These are phyloP conservation scores for Meredithiella fracta DNA, from an alignment of 2,329 filamentous ascomycete genomes.

Conservation along the genomic window DNA sequence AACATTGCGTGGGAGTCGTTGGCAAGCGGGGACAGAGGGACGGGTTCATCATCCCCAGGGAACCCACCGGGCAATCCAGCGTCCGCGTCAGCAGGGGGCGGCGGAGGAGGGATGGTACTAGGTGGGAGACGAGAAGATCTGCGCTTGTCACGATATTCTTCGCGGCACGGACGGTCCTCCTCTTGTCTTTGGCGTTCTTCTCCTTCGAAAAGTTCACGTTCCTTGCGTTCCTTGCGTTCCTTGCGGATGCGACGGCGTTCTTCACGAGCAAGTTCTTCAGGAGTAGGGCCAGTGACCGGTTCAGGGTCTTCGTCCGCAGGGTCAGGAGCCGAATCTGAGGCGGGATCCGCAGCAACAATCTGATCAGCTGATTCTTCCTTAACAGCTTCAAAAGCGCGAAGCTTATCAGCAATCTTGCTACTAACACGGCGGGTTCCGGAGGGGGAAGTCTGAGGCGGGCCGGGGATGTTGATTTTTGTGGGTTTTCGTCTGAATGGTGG, in stretches of 20 bases:
- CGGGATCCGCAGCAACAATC: neutral
- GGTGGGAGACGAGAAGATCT: slow-evolving; percentile 1
- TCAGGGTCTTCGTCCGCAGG: slow-evolving; percentile 3
- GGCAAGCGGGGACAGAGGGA: slow-evolving; percentile 15
- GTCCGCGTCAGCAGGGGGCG: slow-evolving; percentile 13
- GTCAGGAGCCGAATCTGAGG: neutral
- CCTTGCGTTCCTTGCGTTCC: slow-evolving; percentile 12
- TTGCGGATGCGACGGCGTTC: slow-evolving; percentile 12
- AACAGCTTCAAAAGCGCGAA: slow-evolving; percentile 37
- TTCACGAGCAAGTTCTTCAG: slow-evolving; percentile 9
- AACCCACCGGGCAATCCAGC: slow-evolving; percentile 40
- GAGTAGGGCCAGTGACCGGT: neutral
- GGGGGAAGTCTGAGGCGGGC: slow-evolving; percentile 1
- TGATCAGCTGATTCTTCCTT: slow-evolving; percentile 22
- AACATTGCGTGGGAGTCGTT: slow-evolving; percentile 34
- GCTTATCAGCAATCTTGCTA: slow-evolving; percentile 38
- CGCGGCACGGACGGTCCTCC: slow-evolving; percentile 1
- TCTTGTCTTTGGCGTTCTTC: slow-evolving; percentile 7
- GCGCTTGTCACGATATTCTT: slow-evolving; percentile 8
- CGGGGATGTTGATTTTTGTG: slow-evolving; percentile 6
- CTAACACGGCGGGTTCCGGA: slow-evolving; percentile 6
- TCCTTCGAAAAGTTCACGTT: slow-evolving; percentile 6
- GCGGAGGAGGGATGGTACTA: neutral
- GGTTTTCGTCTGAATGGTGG: slow-evolving; percentile 2
- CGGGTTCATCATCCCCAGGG: slow-evolving; percentile 29